phyloP scores from a whole-genome alignment of 768 basidiomycete genomes.

The Coprinopsis strossmayeri region DNA sequence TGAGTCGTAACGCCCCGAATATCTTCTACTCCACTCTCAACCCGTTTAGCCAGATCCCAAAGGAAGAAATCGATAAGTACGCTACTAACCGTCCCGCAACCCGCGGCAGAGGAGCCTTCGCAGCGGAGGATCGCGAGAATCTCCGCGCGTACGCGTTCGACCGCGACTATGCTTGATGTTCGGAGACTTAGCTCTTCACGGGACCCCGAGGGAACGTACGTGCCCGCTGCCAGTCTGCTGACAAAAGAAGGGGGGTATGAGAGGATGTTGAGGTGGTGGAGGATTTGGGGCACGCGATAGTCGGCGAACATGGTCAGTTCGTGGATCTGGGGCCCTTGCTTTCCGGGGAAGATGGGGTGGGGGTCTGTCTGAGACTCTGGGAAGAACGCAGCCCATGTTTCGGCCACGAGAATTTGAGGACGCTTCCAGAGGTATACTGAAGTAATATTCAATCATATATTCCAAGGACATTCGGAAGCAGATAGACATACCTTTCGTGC shows the following conservation, averaged over 20 bases:
- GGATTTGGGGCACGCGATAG: constrained; percentile 86
- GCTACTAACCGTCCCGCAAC: constrained; percentile 42
- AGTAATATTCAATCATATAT: constrained; percentile 1
- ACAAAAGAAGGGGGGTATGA: constrained; percentile 60
- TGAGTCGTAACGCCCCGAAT: constrained; percentile 53
- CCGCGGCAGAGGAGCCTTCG: constrained; percentile 13
- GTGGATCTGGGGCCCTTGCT: constrained; percentile 51
- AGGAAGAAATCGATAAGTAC: constrained; percentile 88
- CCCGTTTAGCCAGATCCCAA: constrained; percentile 79
- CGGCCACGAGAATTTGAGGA: constrained; percentile 86
- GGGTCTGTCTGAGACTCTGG: constrained; percentile 36
- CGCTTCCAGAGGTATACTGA: constrained; percentile 85
- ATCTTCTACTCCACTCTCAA: constrained; percentile 56
- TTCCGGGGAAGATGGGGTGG: constrained; percentile 71
- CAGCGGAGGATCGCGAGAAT: constrained; percentile 36
- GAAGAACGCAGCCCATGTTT: constrained; percentile 90
- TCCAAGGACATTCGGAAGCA: not conserved
- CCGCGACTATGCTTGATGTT: constrained; percentile 73
- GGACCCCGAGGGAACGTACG: constrained; percentile 46
- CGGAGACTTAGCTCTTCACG: constrained; percentile 73
- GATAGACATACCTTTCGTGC: constrained; percentile 45
- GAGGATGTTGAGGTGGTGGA: constrained; percentile 77
- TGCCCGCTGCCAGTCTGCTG: constrained; percentile 38
- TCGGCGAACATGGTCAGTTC: constrained; percentile 92
- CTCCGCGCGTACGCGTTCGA: constrained; percentile 64